Base-by-base conservation (phyloP, 2,329 filamentous ascomycete species). In the Alternaria gansuensis region DNA sequence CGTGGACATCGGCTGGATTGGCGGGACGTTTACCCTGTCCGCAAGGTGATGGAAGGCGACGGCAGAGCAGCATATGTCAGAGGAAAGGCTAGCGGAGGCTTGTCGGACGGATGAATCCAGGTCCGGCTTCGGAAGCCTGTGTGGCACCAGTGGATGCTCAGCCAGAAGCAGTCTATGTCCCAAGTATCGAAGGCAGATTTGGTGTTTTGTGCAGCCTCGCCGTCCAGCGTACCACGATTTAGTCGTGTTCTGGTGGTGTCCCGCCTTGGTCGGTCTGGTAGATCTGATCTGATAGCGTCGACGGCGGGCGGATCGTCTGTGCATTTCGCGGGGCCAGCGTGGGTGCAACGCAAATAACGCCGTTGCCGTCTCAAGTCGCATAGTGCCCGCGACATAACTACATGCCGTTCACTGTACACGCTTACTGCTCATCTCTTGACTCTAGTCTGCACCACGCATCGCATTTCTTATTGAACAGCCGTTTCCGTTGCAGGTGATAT, bases 271-370 rank as follows among this genome's bases (percentile, higher is more conserved):
- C 50, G 40, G 31, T 37, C 51, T 37, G 59, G 39, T 34, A 40
- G 56, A 60, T 60, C 43, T 17, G 54, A 55, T 50, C 51, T 54
- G 57, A 58, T 62, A 62, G 58, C 54, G 57, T 53, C 52, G 58
- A 54, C 36, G 54, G 37, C 45, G 53, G 59, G 57, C 51, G 54
- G 39, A 50, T 52, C 52, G 63, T 64, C 63, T 65, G 65, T 68
- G 65, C 56, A 50, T 39, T 54, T 59, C 56, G 56, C 65, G 62
- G 65, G 64, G 65, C 63, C 61, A 62, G 40, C 53, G 50, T 48
- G 37, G 55, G 60, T 56, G 57, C 62, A 51, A 61, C 61, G 64
- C 64, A 66, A 65, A 64, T 64, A 63, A 54, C 48, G 59, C 55
- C 59, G 55, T 46, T 54, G 55, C 51, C 53, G 62, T 59, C 62